Evolutionary conservation across 2,329 filamentous ascomycete species (phyloP).

Genomic region (Aspergillus chevalieri): DNA sequence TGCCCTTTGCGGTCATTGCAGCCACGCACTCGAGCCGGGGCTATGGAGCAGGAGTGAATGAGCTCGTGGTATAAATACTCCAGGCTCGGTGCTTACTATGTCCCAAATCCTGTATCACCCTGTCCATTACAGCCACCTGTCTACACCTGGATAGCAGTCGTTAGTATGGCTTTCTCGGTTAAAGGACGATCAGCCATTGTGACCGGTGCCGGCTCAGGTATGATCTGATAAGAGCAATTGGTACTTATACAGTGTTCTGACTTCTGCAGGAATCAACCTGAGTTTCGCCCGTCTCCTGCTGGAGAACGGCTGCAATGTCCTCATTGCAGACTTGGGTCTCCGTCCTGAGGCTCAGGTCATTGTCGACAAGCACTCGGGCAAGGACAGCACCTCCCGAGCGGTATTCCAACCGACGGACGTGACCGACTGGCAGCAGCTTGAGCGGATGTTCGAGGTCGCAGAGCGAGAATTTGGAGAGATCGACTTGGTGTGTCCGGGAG

Average conservation of each 20-base stretch:
- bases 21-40: slow-evolving; percentile 2
- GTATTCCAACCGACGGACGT: slow-evolving; percentile 46
- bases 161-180: slow-evolving; percentile 34
- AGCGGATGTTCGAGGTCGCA: slow-evolving; percentile 45
- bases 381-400: slow-evolving; percentile 30
- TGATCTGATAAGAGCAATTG: slow-evolving; percentile 7
- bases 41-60: background rate
- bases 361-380: slow-evolving; percentile 34
- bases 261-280: slow-evolving; percentile 40
- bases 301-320: slow-evolving; percentile 41
- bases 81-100: background rate
- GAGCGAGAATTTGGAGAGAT: slow-evolving; percentile 43
- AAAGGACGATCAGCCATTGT: slow-evolving; percentile 47
- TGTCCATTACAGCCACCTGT: background rate
- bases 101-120: background rate
- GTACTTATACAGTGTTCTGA: background rate
- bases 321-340: slow-evolving; percentile 41
- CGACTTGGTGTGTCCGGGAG: slow-evolving; percentile 44
- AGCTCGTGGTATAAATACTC: background rate
- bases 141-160: background rate
- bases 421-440: slow-evolving; percentile 44
- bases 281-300: slow-evolving; percentile 39
- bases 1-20: slow-evolving; percentile 3
- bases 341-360: slow-evolving; percentile 40
- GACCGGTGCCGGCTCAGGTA: slow-evolving; percentile 51